phyloP scores from a whole-genome alignment of 495 filamentous ascomycete species.

The Hypoxylon fuscum region DNA sequence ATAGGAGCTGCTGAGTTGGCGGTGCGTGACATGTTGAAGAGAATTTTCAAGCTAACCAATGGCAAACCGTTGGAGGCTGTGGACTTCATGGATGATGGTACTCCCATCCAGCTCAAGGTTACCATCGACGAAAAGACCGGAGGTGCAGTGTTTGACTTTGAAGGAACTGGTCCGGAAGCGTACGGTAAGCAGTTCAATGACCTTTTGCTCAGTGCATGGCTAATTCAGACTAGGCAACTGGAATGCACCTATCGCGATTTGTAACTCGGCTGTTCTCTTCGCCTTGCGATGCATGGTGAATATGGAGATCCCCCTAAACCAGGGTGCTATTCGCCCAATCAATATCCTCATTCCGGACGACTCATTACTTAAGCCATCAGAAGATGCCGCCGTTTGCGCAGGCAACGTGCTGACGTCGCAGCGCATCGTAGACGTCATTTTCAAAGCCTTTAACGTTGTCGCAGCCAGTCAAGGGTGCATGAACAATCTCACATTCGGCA shows the following conservation, averaged over 20 bases:
- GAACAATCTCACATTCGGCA: conserved; percentile 76
- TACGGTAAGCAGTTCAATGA: too few species aligned
- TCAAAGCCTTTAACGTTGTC: conserved; percentile 41
- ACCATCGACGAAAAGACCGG: conserved; percentile 75
- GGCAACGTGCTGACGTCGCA: conserved; percentile 42
- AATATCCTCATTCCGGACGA: conserved; percentile 30
- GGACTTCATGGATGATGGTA: conserved; percentile 94
- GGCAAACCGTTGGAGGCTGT: conserved; percentile 69
- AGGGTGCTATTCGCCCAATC: conserved; percentile 42
- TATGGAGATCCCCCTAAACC: conserved; percentile 46
- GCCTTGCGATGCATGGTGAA: too few species aligned
- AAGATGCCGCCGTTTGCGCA: conserved; percentile 30
- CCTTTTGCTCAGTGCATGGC: too few species aligned
- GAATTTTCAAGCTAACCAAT: conserved; percentile 68
- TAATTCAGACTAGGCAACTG: background rate
- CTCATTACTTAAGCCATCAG: conserved; percentile 33
- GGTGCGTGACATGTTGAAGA: conserved; percentile 60
- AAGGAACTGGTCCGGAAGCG: conserved; percentile 78
- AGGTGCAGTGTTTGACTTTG: conserved; percentile 79
- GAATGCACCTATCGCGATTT: conserved; percentile 41
- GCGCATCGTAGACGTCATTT: conserved; percentile 42
- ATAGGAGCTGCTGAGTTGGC: conserved; percentile 42
- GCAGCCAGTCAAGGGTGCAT: conserved; percentile 41
- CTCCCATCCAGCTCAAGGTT: conserved; percentile 77
- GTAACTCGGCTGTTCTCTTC: too few species aligned